Percentiles rank a stretch among this genome's conserved stretches.
phyloP scores from a whole-genome alignment of 108 stramenopile species.

The Cyclotella distinguenda region DNA sequence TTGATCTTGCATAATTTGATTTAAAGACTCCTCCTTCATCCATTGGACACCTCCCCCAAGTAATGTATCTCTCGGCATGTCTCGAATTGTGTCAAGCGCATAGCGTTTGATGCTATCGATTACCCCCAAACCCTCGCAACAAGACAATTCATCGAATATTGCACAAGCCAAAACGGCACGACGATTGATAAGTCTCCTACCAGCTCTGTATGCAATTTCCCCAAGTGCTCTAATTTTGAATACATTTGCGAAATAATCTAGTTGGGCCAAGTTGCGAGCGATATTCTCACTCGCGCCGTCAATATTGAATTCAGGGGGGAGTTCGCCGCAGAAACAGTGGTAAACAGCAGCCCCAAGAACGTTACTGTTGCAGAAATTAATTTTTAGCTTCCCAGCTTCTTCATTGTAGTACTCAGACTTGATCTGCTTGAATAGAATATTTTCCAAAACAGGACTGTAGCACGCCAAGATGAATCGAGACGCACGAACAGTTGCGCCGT shows the following conservation, averaged over 20 bases:
- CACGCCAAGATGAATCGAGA: conserved; percentile 54
- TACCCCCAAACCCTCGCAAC: conserved; percentile 27
- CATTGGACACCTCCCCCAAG: conserved; percentile 57
- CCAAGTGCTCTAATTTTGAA: conserved; percentile 46
- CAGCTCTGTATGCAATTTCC: conserved; percentile 35
- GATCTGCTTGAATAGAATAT: conserved; percentile 47
- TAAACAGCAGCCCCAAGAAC: conserved; percentile 56
- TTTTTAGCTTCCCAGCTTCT: conserved; percentile 3
- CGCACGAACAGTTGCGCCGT: conserved; percentile 42
- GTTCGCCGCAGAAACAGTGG: conserved; percentile 49
- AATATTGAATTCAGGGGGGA: conserved; percentile 46
- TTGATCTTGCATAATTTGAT: conserved; percentile 45
- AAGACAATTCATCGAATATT: conserved; percentile 63
- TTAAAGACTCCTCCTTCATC: conserved; percentile 43
- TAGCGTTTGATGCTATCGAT: conserved; percentile 40
- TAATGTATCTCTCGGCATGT: conserved; percentile 45
- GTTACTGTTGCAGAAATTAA: conserved; percentile 38
- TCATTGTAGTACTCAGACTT: conserved; percentile 15
- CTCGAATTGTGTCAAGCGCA: conserved; percentile 49
- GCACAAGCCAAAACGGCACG: conserved; percentile 63
- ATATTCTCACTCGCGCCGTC: conserved; percentile 39
- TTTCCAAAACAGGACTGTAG: conserved; percentile 47
- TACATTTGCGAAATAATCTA: conserved; percentile 53
- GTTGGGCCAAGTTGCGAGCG: conserved; percentile 52
- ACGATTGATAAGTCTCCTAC: conserved; percentile 47